Conservation (phyloP, 768 basidiomycete species). For the Candolleomyces aberdarensis region DNA sequence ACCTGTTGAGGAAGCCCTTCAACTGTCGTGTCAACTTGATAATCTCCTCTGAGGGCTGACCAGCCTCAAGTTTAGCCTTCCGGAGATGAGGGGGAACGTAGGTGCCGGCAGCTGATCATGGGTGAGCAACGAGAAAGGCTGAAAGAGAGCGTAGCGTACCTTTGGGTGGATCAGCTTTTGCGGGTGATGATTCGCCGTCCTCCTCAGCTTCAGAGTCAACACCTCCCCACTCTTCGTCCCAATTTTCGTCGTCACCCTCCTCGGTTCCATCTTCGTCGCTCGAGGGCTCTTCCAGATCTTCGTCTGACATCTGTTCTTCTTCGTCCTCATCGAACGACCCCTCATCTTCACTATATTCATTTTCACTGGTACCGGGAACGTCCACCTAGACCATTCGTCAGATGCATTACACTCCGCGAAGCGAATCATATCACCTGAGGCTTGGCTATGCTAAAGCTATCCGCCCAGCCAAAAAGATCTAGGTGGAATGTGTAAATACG, state of each 20-base stretch:
- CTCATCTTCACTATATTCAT: neutral
- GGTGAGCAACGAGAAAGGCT: neutral
- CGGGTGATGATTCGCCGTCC: constrained; percentile 3
- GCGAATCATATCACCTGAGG: constrained; percentile 7
- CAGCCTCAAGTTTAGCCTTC: constrained; percentile 24
- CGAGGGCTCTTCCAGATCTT: constrained; percentile 23
- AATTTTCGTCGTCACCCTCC: constrained; percentile 18
- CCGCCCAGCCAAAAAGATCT: constrained; percentile 58
- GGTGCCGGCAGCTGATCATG: constrained; percentile 28
- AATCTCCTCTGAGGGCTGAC: constrained; percentile 34
- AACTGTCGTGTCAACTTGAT: constrained; percentile 68
- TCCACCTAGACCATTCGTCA: too few species aligned
- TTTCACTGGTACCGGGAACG: constrained; percentile 4
- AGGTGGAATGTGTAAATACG: neutral
- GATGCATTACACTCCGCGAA: neutral
- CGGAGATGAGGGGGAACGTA: constrained; percentile 87
- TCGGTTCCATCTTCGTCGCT: constrained; percentile 10
- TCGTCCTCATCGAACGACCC: constrained; percentile 13
- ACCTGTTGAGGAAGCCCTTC: constrained; percentile 90
- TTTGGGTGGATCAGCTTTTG: constrained; percentile 7
- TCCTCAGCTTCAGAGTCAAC: constrained; percentile 14
- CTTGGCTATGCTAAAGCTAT: constrained; percentile 27
- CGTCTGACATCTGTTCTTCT: constrained; percentile 24
- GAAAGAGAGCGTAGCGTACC: constrained; percentile 6
- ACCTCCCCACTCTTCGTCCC: constrained; percentile 1